These are phyloP conservation scores for Penicillium dipodomyicola DNA, from an alignment of 495 filamentous ascomycete species.

Conservation along the genomic window DNA sequence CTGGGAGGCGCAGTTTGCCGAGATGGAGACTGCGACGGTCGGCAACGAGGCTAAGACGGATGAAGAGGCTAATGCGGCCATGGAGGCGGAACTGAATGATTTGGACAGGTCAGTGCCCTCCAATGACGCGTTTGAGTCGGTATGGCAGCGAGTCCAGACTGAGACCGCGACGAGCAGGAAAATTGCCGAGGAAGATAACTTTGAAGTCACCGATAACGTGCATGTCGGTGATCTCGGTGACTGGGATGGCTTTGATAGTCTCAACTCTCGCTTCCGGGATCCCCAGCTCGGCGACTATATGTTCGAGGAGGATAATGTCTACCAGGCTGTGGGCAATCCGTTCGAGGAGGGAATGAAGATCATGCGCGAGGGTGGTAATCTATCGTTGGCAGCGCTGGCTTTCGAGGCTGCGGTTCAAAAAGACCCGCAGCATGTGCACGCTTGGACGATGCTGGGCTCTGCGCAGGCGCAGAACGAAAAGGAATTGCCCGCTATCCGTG, in stretches of 20 bases:
- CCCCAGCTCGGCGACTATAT: slow-evolving; percentile 84
- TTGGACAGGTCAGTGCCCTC: slow-evolving; percentile 77
- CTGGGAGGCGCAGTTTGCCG: slow-evolving; percentile 94
- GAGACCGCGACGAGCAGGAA: slow-evolving; percentile 71
- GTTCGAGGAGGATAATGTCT: slow-evolving; percentile 91
- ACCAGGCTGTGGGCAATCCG: slow-evolving; percentile 69
- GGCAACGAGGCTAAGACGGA: slow-evolving; percentile 59
- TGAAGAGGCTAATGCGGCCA: slow-evolving; percentile 68
- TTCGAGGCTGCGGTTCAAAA: slow-evolving; percentile 95
- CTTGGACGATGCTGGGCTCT: slow-evolving; percentile 86
- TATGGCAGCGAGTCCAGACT: slow-evolving; percentile 84
- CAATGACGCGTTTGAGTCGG: slow-evolving; percentile 80
- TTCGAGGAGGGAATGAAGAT: slow-evolving; percentile 90
- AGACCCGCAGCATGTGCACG: slow-evolving; percentile 80
- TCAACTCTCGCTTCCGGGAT: slow-evolving; percentile 60
- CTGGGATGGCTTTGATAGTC: slow-evolving; percentile 68
- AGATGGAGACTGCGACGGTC: slow-evolving; percentile 74
- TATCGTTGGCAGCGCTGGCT: slow-evolving; percentile 91
- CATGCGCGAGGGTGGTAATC: slow-evolving; percentile 86
- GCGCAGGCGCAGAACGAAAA: slow-evolving; percentile 98
- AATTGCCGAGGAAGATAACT: slow-evolving; percentile 62
- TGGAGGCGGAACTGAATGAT: slow-evolving; percentile 85
- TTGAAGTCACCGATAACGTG: slow-evolving; percentile 51
- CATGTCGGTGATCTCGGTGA: slow-evolving; percentile 67
- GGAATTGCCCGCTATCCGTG: slow-evolving; percentile 96